Percentiles rank a stretch among this genome's conserved stretches.
phyloP scores from a whole-genome alignment of 306 rosid genomes.

The Mimosa bimucronata region DNA sequence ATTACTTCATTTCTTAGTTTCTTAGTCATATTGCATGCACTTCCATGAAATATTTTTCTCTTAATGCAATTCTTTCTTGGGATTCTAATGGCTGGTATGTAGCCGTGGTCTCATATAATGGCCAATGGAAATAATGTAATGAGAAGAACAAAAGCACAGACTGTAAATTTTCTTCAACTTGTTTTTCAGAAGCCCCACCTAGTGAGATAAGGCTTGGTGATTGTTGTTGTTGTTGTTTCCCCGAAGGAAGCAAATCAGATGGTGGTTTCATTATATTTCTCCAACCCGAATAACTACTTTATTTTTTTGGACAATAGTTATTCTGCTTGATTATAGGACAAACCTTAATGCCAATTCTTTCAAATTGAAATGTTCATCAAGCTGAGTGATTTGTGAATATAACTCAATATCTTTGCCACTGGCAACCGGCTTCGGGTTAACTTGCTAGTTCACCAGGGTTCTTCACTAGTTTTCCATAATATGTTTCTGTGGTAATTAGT shows the following conservation, averaged over 20 bases:
- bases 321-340: neutral
- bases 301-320: neutral
- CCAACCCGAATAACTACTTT: neutral
- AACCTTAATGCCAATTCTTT: neutral
- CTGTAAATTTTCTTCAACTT: neutral
- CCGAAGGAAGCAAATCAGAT: neutral
- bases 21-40: neutral
- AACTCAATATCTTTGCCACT: neutral
- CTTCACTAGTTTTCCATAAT: neutral
- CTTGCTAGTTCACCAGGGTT: neutral
- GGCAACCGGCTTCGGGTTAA: neutral
- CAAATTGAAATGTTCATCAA: conserved; percentile 18
- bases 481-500: too few relatives aligned
- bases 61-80: neutral
- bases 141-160: neutral
- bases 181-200: neutral
- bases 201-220: too few relatives aligned
- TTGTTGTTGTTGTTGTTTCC: too few relatives aligned
- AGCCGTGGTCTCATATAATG: neutral
- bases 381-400: neutral
- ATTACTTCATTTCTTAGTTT: neutral
- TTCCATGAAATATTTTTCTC: neutral
- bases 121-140: neutral
- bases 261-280: neutral
- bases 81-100: neutral